Percentiles rank a stretch among this genome's conserved stretches.
These are phyloP conservation scores for Blepharisma stoltei DNA, from an alignment of 73 alveolate species.

Conservation along the genomic window DNA sequence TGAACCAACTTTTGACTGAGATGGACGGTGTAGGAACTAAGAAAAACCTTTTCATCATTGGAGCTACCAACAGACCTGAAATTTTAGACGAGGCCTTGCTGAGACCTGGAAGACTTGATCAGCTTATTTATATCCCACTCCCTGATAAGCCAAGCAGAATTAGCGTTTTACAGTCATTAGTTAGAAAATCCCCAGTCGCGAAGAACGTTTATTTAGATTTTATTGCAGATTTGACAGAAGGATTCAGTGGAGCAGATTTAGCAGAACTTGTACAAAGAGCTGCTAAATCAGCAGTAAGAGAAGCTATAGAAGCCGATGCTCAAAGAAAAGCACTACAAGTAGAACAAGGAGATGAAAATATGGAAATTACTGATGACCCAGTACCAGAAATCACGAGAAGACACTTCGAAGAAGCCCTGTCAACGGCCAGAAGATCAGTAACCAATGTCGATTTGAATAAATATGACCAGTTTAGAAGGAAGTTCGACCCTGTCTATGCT, in stretches of 20 bases:
- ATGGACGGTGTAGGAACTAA: constrained; percentile 59
- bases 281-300: constrained; percentile 84
- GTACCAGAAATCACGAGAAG: constrained; percentile 65
- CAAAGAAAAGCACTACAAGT: constrained; percentile 41
- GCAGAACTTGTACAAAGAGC: constrained; percentile 94
- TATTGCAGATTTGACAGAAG: constrained; percentile 57
- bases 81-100: constrained; percentile 76
- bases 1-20: constrained; percentile 79
- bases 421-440: constrained; percentile 82
- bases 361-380: constrained; percentile 72
- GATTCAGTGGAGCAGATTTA: constrained; percentile 93
- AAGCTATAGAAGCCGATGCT: constrained; percentile 58
- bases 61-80: constrained; percentile 95
- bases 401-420: constrained; percentile 91
- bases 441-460: constrained; percentile 75
- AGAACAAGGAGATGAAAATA: constrained; percentile 78
- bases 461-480: constrained; percentile 83
- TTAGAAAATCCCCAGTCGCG: constrained; percentile 82
- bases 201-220: constrained; percentile 55
- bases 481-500: constrained; percentile 82
- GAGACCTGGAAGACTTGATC: constrained; percentile 93
- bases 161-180: constrained; percentile 90
- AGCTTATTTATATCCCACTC: constrained; percentile 74
- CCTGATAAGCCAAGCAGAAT: constrained; percentile 71
- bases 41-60: constrained; percentile 70